phyloP scores from a whole-genome alignment of 352 stramenopile genomes.

The Globisporangium parvum region DNA sequence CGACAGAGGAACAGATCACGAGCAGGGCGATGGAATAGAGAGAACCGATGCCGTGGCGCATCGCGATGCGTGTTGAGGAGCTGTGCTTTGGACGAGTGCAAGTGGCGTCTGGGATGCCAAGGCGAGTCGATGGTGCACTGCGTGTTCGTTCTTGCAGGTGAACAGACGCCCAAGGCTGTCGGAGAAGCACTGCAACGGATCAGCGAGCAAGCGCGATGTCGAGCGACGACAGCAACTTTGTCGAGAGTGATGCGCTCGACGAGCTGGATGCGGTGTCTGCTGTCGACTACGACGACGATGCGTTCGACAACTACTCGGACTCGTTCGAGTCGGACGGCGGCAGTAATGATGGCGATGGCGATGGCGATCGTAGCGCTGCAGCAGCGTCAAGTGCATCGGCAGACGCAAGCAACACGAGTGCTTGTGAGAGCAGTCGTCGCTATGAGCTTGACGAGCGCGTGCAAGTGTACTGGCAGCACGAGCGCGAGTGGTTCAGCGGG shows the following conservation, averaged over 20 bases:
- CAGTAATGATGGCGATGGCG: slow-evolving; percentile 16
- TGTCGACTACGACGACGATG: slow-evolving; percentile 29
- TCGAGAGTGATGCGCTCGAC: neutral
- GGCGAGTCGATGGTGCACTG: no score
- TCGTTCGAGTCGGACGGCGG: slow-evolving; percentile 26
- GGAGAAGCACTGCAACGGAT: no score
- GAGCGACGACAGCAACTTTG: slow-evolving; percentile 5
- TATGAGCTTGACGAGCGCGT: slow-evolving; percentile 22
- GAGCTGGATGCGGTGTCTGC: neutral
- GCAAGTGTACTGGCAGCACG: slow-evolving; percentile 41
- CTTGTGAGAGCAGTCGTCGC: no score
- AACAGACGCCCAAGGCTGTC: no score
- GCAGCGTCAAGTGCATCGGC: neutral
- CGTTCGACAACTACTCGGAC: slow-evolving; percentile 49
- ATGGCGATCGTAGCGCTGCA: neutral
- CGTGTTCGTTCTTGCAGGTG: no score
- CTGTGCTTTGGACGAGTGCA: no score
- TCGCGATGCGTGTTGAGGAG: no score
- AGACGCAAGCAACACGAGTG: neutral
- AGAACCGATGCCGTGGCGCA: neutral
- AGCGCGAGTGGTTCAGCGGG: slow-evolving; percentile 43
- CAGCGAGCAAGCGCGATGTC: neutral
- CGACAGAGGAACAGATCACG: neutral
- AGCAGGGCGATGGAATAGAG: neutral
- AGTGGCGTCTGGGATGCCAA: neutral